phyloP scores from a whole-genome alignment of 805 yeast genomes.

The Saccharomycopsis selenospora region DNA sequence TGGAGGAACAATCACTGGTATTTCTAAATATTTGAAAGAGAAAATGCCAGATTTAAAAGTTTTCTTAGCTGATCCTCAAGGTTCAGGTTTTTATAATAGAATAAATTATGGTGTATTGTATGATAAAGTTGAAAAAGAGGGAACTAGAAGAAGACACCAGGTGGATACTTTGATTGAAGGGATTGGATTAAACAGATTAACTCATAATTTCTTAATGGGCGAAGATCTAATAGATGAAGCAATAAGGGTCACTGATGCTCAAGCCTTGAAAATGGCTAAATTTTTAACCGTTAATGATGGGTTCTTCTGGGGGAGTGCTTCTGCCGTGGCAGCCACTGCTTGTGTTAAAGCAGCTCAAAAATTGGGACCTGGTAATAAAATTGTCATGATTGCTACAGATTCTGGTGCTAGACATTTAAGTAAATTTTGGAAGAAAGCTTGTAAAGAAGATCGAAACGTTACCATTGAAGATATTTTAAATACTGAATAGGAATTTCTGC shows the following conservation, averaged over 20 bases:
- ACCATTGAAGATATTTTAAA: slow-evolving; percentile 31
- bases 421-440: slow-evolving; percentile 82
- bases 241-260: slow-evolving; percentile 66
- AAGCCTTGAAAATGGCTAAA: slow-evolving; percentile 86
- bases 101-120: slow-evolving; percentile 91
- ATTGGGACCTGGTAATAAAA: slow-evolving; percentile 48
- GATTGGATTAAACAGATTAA: slow-evolving; percentile 81
- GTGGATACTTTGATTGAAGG: slow-evolving; percentile 95
- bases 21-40: slow-evolving; percentile 63
- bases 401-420: slow-evolving; percentile 85
- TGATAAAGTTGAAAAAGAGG: slow-evolving; percentile 81
- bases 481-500: background rate
- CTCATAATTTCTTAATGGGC: slow-evolving; percentile 71
- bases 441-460: slow-evolving; percentile 28
- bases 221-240: slow-evolving; percentile 70
- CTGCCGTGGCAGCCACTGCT: slow-evolving; percentile 92
- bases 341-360: slow-evolving; percentile 53
- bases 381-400: slow-evolving; percentile 87
- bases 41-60: slow-evolving; percentile 36
- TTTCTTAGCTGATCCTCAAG: slow-evolving; percentile 90
- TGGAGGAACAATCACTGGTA: slow-evolving; percentile 96
- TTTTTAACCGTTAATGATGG: slow-evolving; percentile 79
- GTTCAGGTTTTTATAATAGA: slow-evolving; percentile 82
- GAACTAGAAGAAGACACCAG: slow-evolving; percentile 90
- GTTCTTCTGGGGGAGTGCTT: slow-evolving; percentile 82